Conservation (phyloP, 1,284 basidiomycete genomes). For the Wallemia ichthyophaga region DNA sequence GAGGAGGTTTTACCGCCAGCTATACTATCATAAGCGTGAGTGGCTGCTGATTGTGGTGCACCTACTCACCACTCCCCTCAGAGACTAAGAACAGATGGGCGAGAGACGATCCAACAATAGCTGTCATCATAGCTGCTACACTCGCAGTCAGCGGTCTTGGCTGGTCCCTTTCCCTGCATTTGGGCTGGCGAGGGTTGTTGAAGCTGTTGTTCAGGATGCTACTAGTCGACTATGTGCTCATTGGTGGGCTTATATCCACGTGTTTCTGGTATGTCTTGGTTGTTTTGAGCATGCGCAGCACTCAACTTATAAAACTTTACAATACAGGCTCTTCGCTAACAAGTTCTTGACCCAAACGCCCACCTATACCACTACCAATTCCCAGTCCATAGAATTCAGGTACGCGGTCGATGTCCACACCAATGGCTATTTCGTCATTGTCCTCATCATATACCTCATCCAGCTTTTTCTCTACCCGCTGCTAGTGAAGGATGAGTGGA, state of each 20-base stretch:
- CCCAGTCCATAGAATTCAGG: neutral
- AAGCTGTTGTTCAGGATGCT: neutral
- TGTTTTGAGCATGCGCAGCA: no score
- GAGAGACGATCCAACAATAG: constrained; percentile 13
- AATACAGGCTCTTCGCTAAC: neutral
- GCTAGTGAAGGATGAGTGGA: neutral
- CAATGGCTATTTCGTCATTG: neutral
- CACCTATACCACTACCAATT: constrained; percentile 1
- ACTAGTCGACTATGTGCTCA: neutral
- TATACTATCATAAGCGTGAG: neutral
- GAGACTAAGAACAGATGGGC: constrained; percentile 15
- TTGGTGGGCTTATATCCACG: neutral
- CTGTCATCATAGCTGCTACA: constrained; percentile 8
- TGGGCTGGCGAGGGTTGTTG: neutral
- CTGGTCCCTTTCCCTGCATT: neutral
- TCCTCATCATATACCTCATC: neutral
- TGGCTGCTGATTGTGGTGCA: no score
- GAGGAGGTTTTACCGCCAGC: neutral
- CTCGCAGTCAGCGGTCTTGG: neutral
- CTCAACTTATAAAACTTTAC: neutral
- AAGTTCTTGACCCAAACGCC: neutral
- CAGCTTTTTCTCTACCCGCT: neutral
- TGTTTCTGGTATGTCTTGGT: neutral
- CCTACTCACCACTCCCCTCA: no score
- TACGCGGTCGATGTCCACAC: neutral